Conservation (phyloP, 345 rosid genomes). For the Chamaenerion angustifolium region DNA sequence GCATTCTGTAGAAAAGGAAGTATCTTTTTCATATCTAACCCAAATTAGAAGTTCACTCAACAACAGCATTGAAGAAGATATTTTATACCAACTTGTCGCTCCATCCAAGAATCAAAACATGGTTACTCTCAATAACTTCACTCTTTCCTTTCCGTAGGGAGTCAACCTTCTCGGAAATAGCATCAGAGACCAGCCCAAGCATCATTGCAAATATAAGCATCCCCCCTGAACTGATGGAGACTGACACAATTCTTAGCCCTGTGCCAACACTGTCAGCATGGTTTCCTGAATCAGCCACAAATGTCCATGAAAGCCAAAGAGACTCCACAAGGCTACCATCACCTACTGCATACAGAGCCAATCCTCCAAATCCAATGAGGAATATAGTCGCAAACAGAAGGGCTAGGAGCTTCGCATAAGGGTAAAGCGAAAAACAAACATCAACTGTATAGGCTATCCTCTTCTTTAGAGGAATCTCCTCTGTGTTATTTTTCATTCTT, state of each 20-base stretch:
- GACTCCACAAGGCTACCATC: conserved; percentile 74
- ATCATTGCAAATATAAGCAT: conserved; percentile 90
- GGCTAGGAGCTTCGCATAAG: conserved; percentile 83
- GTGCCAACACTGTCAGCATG: conserved; percentile 75
- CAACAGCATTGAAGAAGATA: neutral
- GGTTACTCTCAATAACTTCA: conserved; percentile 83
- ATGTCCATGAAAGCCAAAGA: conserved; percentile 89
- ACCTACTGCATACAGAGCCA: conserved; percentile 73
- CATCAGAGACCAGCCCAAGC: conserved; percentile 92
- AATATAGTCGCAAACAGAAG: conserved; percentile 72
- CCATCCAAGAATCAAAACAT: conserved; percentile 86
- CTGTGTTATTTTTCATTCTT: conserved; percentile 33
- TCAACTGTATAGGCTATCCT: conserved; percentile 82
- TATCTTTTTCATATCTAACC: neutral
- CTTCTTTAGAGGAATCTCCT: conserved; percentile 79
- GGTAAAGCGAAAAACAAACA: conserved; percentile 75
- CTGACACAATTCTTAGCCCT: conserved; percentile 75
- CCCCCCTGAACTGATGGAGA: conserved; percentile 84
- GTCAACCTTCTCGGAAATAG: conserved; percentile 90
- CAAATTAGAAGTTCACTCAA: neutral
- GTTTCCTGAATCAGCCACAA: conserved; percentile 85
- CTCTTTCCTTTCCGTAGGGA: conserved; percentile 83
- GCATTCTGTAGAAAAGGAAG: no score
- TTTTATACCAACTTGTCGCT: conserved; percentile 70
- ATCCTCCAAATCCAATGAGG: conserved; percentile 73